Evolutionary conservation across 208 protist genomes (phyloP).

Genomic region (Sergeia podlipaevii): DNA sequence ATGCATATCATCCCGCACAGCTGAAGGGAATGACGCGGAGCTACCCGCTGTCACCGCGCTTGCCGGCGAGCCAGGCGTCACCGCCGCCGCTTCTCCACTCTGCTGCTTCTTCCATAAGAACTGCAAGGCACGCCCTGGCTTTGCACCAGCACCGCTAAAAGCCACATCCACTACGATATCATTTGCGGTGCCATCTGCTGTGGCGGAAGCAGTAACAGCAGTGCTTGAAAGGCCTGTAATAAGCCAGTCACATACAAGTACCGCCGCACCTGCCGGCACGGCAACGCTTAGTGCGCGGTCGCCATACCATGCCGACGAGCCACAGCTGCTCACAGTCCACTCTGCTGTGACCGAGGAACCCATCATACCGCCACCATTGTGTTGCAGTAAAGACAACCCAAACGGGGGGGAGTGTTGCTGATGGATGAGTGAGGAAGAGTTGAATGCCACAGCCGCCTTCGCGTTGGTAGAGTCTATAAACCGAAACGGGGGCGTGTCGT

Average conservation of each 20-base stretch:
- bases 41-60: too few species aligned
- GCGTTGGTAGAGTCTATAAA: slow-evolving; percentile 19
- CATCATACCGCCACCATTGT: slow-evolving; percentile 7
- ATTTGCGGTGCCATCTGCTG: neutral
- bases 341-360: slow-evolving; percentile 9
- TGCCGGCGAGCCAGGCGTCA: too few species aligned
- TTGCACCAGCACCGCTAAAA: neutral
- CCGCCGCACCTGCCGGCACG: slow-evolving; percentile 26
- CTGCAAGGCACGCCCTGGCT: too few species aligned
- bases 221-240: slow-evolving; percentile 17
- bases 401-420: slow-evolving; percentile 2
- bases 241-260: slow-evolving; percentile 24
- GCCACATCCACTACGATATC: slow-evolving; percentile 4
- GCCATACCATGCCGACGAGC: slow-evolving; percentile 50
- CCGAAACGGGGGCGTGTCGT: slow-evolving; percentile 20
- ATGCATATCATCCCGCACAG: too few species aligned
- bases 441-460: too few species aligned
- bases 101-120: too few species aligned
- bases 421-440: too few species aligned
- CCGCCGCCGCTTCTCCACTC: too few species aligned
- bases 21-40: too few species aligned
- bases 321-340: slow-evolving; percentile 29
- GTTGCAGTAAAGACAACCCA: slow-evolving; percentile 4
- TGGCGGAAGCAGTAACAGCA: slow-evolving; percentile 1
- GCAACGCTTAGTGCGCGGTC: slow-evolving; percentile 38